Evolutionary conservation across 768 basidiomycete species (phyloP).

Genomic region (Cystobasidium ongulense): DNA sequence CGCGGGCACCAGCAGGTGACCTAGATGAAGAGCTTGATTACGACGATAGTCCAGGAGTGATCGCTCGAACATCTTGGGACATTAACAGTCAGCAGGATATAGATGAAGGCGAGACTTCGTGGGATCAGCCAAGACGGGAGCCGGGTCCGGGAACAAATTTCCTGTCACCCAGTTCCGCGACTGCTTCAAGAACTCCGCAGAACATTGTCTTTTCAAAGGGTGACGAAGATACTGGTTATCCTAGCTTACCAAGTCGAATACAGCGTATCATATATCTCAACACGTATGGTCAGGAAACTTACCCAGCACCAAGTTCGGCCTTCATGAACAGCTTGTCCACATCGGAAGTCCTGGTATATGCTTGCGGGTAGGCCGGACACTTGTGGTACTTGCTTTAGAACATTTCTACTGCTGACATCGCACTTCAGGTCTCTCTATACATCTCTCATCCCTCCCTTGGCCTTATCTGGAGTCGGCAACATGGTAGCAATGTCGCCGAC

Average conservation of each 20-base stretch:
- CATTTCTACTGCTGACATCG: not conserved
- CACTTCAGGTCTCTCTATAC: conserved; percentile 37
- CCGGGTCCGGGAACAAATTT: not conserved
- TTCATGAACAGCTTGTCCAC: conserved; percentile 32
- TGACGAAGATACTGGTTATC: not conserved
- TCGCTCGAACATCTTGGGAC: conserved; percentile 8
- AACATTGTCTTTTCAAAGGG: conserved; percentile 38
- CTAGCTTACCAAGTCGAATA: conserved; percentile 28
- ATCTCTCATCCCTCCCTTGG: conserved; percentile 38
- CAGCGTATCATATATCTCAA: conserved; percentile 37
- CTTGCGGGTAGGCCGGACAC: not conserved
- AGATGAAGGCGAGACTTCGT: conserved; percentile 24
- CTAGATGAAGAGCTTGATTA: conserved; percentile 9
- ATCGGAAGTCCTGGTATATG: conserved; percentile 23
- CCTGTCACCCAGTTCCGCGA: not conserved
- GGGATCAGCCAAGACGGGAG: conserved; percentile 14
- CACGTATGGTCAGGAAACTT: conserved; percentile 37
- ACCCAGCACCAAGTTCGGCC: conserved; percentile 34
- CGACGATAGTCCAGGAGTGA: conserved; percentile 9
- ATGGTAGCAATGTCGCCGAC: conserved; percentile 30
- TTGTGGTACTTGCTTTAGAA: no score
- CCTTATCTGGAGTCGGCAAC: conserved; percentile 34
- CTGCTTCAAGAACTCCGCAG: not conserved
- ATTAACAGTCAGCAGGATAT: conserved; percentile 16
- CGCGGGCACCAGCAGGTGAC: not conserved